Evolutionary conservation across 352 stramenopile species (phyloP), one percentile per base, ranked within the genome.

Genomic region (Globisporangium canariense): DNA sequence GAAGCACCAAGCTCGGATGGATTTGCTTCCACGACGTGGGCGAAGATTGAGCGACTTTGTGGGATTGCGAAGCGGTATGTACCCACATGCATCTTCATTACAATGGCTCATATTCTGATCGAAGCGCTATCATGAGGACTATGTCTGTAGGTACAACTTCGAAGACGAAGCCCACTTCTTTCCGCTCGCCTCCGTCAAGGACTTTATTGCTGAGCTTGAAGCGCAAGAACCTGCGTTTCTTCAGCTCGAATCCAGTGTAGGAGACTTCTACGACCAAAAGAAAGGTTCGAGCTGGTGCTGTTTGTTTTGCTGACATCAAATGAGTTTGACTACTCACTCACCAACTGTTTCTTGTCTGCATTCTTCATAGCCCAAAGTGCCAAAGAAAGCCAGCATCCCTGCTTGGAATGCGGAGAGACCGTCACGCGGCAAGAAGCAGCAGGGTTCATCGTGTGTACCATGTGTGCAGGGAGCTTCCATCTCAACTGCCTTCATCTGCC

Each of bases 111-210:
- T 32, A 4, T 57, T 10, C 40, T 62, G 25, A 62, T 13, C 20
- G 10, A 43, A 54, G 22, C n/a, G 10, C 16, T 40, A 30, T 13
- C 9, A 10, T 38, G 22, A 32, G 30, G 30, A 25, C 3, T 28
- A 18, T 41, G 51, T 1, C n/a, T n/a, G 30, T 20, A 91, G 79
- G 22, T 65, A 80, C 47, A 45, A 69, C 13, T 90, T 90, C 50
- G 78, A 90, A 54, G 83, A 92, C 32, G 81, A 92, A 67, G 70
- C 73, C 20, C 81, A 92, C 56, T 70, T 92, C 16, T 90, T 80
- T 51, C 79, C 83, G 10, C 68, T 92, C 20, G 73, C 70, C 28
- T 78, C 70, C 0, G 36, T 89, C 4, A 55, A 75, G 18, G 60
- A 65, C 1, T 81, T 90, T 50, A 55, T 82, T 30, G 10, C 25